Percentiles rank a stretch among this genome's conserved stretches.
Conservation (phyloP, 768 basidiomycete genomes). For the Trametes coccinea region DNA sequence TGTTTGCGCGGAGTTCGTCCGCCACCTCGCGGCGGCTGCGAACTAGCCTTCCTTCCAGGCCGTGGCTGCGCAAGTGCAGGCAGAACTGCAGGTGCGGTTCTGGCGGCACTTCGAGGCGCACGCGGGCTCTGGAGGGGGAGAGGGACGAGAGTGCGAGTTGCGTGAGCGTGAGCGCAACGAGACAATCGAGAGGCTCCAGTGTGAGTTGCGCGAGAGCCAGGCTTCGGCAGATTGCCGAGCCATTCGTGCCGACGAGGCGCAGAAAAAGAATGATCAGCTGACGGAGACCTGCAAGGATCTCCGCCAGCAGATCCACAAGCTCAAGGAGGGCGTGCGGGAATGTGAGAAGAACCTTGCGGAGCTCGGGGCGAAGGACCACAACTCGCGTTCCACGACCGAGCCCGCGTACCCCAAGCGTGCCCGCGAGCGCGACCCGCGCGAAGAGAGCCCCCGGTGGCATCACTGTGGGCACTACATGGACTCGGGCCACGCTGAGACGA, state of each 20-base stretch:
- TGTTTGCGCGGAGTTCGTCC: background rate
- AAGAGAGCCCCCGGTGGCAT: too few species aligned
- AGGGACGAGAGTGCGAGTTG: background rate
- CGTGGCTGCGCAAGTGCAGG: background rate
- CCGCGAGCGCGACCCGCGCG: too few species aligned
- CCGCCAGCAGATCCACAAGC: too few species aligned
- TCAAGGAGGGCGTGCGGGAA: too few species aligned
- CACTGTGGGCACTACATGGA: too few species aligned
- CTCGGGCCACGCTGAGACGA: too few species aligned
- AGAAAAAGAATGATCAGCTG: too few species aligned
- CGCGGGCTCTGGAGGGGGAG: background rate
- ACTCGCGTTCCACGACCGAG: too few species aligned
- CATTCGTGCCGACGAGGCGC: background rate
- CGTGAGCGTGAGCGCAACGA: background rate
- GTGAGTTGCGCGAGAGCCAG: background rate
- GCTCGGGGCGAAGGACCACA: too few species aligned
- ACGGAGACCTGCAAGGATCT: too few species aligned
- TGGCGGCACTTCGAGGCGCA: constrained; percentile 2
- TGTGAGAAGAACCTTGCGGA: too few species aligned
- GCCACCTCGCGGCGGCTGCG: background rate
- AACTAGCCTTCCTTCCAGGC: background rate
- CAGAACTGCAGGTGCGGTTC: background rate
- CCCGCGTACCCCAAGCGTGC: too few species aligned
- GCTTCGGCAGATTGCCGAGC: background rate
- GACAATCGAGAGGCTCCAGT: background rate